Evolutionary conservation across 352 stramenopile genomes (phyloP).

Genomic region (Phytophthora boehmeriae): DNA sequence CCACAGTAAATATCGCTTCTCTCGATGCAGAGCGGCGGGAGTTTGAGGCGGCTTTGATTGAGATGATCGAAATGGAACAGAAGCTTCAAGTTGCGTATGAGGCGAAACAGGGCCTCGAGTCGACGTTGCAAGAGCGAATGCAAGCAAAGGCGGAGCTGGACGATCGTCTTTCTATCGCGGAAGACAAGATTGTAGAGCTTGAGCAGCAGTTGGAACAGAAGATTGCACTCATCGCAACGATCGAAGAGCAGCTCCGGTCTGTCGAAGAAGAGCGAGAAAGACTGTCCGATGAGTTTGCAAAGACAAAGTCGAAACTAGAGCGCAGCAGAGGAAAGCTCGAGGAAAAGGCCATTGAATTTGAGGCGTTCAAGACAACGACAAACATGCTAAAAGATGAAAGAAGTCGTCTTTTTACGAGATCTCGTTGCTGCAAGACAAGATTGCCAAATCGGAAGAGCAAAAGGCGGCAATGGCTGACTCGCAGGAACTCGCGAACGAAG

Average conservation of each 20-base stretch:
- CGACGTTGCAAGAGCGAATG: conserved; percentile 53
- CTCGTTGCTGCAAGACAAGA: conserved; percentile 53
- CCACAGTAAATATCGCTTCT: conserved; percentile 29
- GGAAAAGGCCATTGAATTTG: conserved; percentile 68
- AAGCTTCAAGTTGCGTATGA: conserved; percentile 70
- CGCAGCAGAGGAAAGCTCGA: conserved; percentile 55
- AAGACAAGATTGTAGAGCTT: conserved; percentile 56
- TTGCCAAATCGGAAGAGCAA: conserved; percentile 47
- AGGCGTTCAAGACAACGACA: conserved; percentile 60
- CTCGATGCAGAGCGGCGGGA: conserved; percentile 63
- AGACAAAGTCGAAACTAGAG: conserved; percentile 55
- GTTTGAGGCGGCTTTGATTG: conserved; percentile 62
- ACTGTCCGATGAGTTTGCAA: conserved; percentile 47
- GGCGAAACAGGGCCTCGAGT: conserved; percentile 58
- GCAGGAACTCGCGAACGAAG: conserved; percentile 54
- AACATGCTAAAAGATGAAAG: conserved; percentile 71
- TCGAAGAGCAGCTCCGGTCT: conserved; percentile 54
- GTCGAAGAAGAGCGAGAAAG: conserved; percentile 56
- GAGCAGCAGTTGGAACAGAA: conserved; percentile 67
- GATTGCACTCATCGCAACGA: conserved; percentile 49
- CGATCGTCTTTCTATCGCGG: conserved; percentile 43
- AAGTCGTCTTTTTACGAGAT: conserved; percentile 60
- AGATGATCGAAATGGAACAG: conserved; percentile 73
- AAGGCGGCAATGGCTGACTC: conserved; percentile 47
- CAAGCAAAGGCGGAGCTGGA: conserved; percentile 55